Percentiles rank a stretch among this genome's conserved stretches.
phyloP scores from a whole-genome alignment of 495 filamentous ascomycete genomes.

The Penicillium desertorum region DNA sequence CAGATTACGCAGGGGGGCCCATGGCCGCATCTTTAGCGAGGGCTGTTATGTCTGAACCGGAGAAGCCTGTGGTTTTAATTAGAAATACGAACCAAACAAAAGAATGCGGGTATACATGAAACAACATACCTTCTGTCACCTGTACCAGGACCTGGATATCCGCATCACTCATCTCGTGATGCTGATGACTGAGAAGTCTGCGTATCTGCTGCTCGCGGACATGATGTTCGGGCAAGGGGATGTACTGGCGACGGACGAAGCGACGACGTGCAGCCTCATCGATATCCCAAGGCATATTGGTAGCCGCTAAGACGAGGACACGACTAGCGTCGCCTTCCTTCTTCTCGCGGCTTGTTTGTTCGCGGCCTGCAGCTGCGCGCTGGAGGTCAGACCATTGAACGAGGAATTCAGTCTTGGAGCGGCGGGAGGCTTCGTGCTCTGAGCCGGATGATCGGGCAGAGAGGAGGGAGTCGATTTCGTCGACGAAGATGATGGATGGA shows the following conservation, averaged over 20 bases:
- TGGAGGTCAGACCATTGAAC: slow-evolving; percentile 97
- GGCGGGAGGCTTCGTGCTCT: slow-evolving; percentile 88
- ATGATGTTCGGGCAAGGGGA: slow-evolving; percentile 82
- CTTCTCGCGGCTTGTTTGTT: slow-evolving; percentile 65
- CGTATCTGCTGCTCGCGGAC: slow-evolving; percentile 76
- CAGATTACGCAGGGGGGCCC: slow-evolving; percentile 85
- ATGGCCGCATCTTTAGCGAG: slow-evolving; percentile 98
- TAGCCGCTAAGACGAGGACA: slow-evolving; percentile 92
- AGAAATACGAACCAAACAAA: background rate
- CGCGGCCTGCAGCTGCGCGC: slow-evolving; percentile 84
- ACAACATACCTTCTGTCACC: slow-evolving; percentile 76
- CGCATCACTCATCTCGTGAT: slow-evolving; percentile 69
- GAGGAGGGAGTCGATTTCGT: slow-evolving; percentile 95
- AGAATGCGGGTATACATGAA: background rate
- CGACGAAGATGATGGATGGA: slow-evolving; percentile 97
- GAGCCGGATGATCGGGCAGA: slow-evolving; percentile 78
- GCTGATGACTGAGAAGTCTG: slow-evolving; percentile 80
- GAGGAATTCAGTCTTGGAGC: slow-evolving; percentile 97
- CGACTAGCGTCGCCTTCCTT: slow-evolving; percentile 79
- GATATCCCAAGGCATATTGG: slow-evolving; percentile 97
- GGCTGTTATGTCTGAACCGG: slow-evolving; percentile 95
- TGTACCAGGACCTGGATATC: slow-evolving; percentile 78
- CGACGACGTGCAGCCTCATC: slow-evolving; percentile 90
- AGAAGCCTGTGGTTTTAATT: slow-evolving; percentile 66
- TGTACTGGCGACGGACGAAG: slow-evolving; percentile 95